A percentile compares a stretch with the other conserved stretches of the same genome.
Evolutionary conservation across 1,284 basidiomycete species (phyloP).

Genomic region (Fomitopsis schrenkii): DNA sequence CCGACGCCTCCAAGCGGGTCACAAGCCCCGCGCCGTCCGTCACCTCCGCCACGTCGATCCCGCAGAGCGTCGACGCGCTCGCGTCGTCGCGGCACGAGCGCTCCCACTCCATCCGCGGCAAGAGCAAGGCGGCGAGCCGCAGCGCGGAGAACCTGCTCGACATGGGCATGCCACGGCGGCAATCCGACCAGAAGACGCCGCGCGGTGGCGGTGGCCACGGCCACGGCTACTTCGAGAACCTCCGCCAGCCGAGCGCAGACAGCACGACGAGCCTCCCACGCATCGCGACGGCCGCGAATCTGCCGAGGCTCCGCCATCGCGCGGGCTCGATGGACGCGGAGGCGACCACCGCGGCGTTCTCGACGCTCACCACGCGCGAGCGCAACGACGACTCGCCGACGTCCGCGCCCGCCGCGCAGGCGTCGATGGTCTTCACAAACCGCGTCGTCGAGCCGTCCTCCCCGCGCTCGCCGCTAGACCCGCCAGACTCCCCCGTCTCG

Average conservation of each 20-base stretch:
- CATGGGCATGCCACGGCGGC: neutral
- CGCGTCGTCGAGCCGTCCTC: slow-evolving; percentile 12
- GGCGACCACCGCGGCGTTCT: slow-evolving; percentile 17
- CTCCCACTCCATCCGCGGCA: slow-evolving; percentile 29
- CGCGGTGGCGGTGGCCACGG: slow-evolving; percentile 20
- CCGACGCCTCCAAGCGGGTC: slow-evolving; percentile 20
- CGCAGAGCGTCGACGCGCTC: slow-evolving; percentile 14
- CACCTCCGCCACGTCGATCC: slow-evolving; percentile 26
- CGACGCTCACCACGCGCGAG: slow-evolving; percentile 10
- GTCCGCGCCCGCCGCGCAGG: slow-evolving; percentile 14
- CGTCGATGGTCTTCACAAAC: neutral
- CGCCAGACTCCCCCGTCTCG: slow-evolving; percentile 9
- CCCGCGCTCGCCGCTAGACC: slow-evolving; percentile 11
- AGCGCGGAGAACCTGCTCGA: slow-evolving; percentile 51
- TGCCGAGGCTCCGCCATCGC: slow-evolving; percentile 26
- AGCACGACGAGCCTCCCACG: slow-evolving; percentile 47
- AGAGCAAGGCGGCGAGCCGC: slow-evolving; percentile 51
- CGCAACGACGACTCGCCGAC: slow-evolving; percentile 13
- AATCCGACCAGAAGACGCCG: slow-evolving; percentile 25
- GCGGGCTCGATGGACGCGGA: slow-evolving; percentile 30
- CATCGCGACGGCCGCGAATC: slow-evolving; percentile 23
- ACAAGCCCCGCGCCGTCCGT: slow-evolving; percentile 34
- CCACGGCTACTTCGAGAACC: slow-evolving; percentile 7
- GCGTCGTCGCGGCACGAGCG: slow-evolving; percentile 25
- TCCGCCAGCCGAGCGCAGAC: slow-evolving; percentile 39